These are phyloP conservation scores for Bodo saltans DNA, from an alignment of 78 protist genomes.

Conservation along the genomic window DNA sequence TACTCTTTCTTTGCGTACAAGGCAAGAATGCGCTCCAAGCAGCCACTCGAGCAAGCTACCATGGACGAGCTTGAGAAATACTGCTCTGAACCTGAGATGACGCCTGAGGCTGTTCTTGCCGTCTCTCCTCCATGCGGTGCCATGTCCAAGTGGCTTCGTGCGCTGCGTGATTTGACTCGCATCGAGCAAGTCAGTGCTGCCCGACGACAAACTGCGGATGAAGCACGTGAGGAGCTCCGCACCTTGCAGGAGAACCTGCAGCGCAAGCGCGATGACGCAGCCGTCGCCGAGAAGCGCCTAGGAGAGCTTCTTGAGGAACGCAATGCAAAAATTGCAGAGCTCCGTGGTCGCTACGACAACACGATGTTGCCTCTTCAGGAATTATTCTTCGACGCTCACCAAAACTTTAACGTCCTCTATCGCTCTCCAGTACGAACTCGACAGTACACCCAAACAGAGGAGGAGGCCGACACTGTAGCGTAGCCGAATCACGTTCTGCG, in stretches of 20 bases:
- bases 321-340: neutral
- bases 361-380: constrained; percentile 23
- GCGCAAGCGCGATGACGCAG: constrained; percentile 3
- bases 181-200: neutral
- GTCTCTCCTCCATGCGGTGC: constrained; percentile 20
- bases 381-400: constrained; percentile 20
- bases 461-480: too few relatives aligned
- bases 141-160: constrained; percentile 1
- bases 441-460: too few relatives aligned
- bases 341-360: constrained; percentile 27
- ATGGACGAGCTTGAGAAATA: neutral
- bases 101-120: neutral
- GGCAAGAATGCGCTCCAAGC: neutral
- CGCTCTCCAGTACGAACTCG: too few relatives aligned
- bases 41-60: neutral
- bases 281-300: constrained; percentile 7
- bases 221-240: neutral
- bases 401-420: neutral
- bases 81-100: neutral
- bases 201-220: neutral
- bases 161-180: neutral
- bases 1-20: neutral
- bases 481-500: too few relatives aligned
- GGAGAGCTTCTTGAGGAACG: neutral
- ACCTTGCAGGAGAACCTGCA: neutral